Conservation (phyloP, 2,329 filamentous ascomycete genomes). For the Bipolaris bicolor region DNA sequence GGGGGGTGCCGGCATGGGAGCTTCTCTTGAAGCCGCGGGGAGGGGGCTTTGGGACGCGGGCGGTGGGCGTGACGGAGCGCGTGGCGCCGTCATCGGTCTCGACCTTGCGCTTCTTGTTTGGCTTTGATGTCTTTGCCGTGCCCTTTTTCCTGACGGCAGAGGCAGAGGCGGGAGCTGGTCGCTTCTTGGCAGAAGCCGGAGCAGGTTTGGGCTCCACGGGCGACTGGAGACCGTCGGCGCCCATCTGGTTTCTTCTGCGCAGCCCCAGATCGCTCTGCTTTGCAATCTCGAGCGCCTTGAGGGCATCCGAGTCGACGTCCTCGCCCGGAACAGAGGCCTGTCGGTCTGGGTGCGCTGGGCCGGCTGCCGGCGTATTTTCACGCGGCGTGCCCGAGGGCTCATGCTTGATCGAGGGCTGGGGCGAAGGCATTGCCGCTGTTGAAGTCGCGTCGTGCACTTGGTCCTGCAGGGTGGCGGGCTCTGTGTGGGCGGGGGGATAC, state of each 20-base stretch:
- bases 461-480: slow-evolving; percentile 35
- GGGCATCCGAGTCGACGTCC: slow-evolving; percentile 47
- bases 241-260: slow-evolving; percentile 44
- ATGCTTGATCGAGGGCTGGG: slow-evolving; percentile 49
- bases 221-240: slow-evolving; percentile 49
- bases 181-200: slow-evolving; percentile 49
- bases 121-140: slow-evolving; percentile 55
- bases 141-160: slow-evolving; percentile 53
- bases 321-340: slow-evolving; percentile 30
- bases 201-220: slow-evolving; percentile 49
- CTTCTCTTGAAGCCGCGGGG: slow-evolving; percentile 45
- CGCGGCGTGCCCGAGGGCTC: slow-evolving; percentile 49
- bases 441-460: slow-evolving; percentile 24
- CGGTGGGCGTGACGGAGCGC: slow-evolving; percentile 52
- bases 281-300: slow-evolving; percentile 52
- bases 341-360: slow-evolving; percentile 22
- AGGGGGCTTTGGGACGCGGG: slow-evolving; percentile 43
- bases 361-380: slow-evolving; percentile 40
- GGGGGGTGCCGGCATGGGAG: slow-evolving; percentile 48
- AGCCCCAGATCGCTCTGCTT: slow-evolving; percentile 55
- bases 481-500: slow-evolving; percentile 47
- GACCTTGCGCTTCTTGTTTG: slow-evolving; percentile 55
- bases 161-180: slow-evolving; percentile 50
- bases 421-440: slow-evolving; percentile 24
- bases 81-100: slow-evolving; percentile 40